Conservation (phyloP, 306 rosid genomes). For the Vigna hirtella region DNA sequence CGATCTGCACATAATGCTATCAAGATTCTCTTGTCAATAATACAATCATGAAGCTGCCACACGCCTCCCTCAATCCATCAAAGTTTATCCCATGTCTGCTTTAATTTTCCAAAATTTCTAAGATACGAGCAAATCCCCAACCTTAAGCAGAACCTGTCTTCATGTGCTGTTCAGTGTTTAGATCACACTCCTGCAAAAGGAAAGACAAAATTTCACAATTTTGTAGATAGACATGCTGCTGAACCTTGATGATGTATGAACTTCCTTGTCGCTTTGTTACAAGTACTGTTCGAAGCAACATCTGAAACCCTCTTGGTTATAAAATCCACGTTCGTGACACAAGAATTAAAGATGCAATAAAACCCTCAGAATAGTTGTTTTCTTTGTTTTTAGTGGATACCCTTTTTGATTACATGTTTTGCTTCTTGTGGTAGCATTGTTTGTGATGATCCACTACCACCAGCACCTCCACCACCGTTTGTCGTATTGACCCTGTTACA, state of each 20-base stretch:
- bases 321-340: constrained; percentile 51
- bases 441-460: constrained; percentile 78
- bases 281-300: constrained; percentile 41
- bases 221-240: constrained; percentile 27
- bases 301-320: constrained; percentile 48
- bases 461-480: constrained; percentile 79
- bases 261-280: constrained; percentile 38
- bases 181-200: constrained; percentile 20
- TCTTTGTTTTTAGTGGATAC: constrained; percentile 48
- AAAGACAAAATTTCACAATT: constrained; percentile 40
- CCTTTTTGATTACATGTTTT: constrained; percentile 47
- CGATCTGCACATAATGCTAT: constrained; percentile 45
- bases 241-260: constrained; percentile 41
- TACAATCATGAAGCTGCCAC: constrained; percentile 43
- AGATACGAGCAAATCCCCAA: constrained; percentile 37
- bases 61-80: constrained; percentile 41
- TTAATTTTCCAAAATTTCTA: constrained; percentile 23
- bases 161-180: constrained; percentile 19
- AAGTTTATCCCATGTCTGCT: constrained; percentile 44
- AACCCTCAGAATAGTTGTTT: constrained; percentile 41
- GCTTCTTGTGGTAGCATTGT: constrained; percentile 53
- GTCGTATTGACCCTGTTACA: constrained; percentile 56
- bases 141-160: constrained; percentile 33
- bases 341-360: constrained; percentile 40
- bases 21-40: constrained; percentile 46